phyloP scores from a whole-genome alignment of 176 grass and related monocot genomes.

The Eragrostis curvula region DNA sequence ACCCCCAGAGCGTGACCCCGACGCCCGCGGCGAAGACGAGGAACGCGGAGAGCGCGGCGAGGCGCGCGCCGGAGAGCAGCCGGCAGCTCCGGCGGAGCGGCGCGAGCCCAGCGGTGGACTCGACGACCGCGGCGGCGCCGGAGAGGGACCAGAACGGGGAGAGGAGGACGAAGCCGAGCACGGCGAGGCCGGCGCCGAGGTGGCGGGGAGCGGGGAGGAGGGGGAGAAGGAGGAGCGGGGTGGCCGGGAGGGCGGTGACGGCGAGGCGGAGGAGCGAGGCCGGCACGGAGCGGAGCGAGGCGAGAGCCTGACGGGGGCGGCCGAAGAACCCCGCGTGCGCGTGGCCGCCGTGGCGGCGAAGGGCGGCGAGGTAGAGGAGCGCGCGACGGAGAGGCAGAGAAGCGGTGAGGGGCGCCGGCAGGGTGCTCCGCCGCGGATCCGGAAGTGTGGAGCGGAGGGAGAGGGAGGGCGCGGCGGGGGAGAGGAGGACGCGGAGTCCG shows the following conservation, averaged over 20 bases:
- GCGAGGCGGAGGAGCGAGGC: conserved; percentile 30
- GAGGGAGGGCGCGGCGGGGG: neutral
- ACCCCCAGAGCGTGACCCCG: conserved; percentile 37
- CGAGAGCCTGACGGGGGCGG: conserved; percentile 34
- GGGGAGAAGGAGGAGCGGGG: conserved; percentile 23
- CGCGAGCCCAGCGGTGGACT: neutral
- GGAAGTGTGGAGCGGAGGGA: neutral
- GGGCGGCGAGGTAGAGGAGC: conserved; percentile 40
- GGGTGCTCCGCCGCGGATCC: neutral
- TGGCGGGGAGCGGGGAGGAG: conserved; percentile 13
- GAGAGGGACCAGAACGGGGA: conserved; percentile 48
- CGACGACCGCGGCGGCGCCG: conserved; percentile 30
- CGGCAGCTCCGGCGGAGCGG: conserved; percentile 42
- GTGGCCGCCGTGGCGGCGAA: conserved; percentile 20
- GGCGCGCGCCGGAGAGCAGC: conserved; percentile 13
- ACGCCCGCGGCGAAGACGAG: conserved; percentile 11
- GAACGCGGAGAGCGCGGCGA: conserved; percentile 28
- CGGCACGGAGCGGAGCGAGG: conserved; percentile 30
- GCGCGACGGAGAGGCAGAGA: neutral
- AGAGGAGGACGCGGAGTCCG: neutral
- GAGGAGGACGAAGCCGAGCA: neutral
- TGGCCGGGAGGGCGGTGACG: conserved; percentile 3
- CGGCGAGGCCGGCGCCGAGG: neutral
- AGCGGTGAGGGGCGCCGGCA: neutral
- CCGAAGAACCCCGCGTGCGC: conserved; percentile 53